A percentile compares a stretch with the other conserved stretches of the same genome.
Evolutionary conservation across 257 asterid species (phyloP).

Genomic region (Handroanthus guayacan): DNA sequence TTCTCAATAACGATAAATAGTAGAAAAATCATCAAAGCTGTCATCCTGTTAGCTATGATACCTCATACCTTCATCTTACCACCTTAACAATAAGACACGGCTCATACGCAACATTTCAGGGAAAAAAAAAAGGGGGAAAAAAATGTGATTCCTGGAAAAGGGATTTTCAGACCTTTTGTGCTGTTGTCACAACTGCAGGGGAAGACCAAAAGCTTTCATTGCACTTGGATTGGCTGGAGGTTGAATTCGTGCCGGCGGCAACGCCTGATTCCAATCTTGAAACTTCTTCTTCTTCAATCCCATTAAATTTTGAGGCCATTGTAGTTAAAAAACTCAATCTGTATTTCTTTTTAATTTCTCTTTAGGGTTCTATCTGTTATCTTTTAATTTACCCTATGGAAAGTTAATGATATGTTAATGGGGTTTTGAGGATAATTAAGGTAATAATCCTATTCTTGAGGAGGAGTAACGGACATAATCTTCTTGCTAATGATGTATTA

Average conservation of each 20-base stretch:
- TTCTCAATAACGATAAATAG: no score
- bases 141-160: no score
- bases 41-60: no score
- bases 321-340: not conserved
- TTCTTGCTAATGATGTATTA: not conserved
- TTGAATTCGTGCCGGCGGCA: not conserved
- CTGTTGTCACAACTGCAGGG: constrained; percentile 28
- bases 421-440: constrained; percentile 1
- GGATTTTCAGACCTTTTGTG: constrained; percentile 52
- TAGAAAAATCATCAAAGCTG: no score
- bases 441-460: not conserved
- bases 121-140: no score
- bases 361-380: not conserved
- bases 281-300: constrained; percentile 38
- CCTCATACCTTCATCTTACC: no score
- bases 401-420: not conserved
- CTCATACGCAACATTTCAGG: no score
- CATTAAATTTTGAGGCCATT: constrained; percentile 33
- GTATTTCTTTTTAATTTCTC: no score
- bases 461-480: not conserved
- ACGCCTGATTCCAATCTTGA: constrained; percentile 62
- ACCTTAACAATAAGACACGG: no score
- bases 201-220: constrained; percentile 34
- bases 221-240: constrained; percentile 19
- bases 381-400: no score